Evolutionary conservation across 2,329 filamentous ascomycete genomes (phyloP).

Genomic region (Xylaria sp.): DNA sequence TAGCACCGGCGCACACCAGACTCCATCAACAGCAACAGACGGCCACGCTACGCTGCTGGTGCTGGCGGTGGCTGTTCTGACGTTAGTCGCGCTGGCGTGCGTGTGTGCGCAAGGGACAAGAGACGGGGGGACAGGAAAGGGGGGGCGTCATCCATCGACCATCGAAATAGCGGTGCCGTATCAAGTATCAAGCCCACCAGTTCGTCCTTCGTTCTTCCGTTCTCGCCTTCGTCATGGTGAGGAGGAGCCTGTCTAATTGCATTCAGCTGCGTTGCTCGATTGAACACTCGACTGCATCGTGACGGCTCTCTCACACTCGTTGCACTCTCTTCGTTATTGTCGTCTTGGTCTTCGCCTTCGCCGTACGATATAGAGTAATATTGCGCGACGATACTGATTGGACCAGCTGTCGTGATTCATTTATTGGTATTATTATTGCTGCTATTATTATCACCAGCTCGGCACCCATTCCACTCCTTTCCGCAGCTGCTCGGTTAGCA

Average conservation of each 20-base stretch:
- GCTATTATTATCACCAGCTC: slow-evolving; percentile 16
- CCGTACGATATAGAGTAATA: slow-evolving; percentile 2
- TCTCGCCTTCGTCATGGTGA: slow-evolving; percentile 20
- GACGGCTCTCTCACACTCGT: slow-evolving; percentile 21
- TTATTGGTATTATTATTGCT: slow-evolving; percentile 6
- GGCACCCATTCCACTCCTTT: not conserved
- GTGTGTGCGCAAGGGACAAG: not conserved
- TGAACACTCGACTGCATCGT: slow-evolving; percentile 16
- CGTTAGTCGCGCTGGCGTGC: slow-evolving; percentile 16
- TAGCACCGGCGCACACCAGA: slow-evolving; percentile 9
- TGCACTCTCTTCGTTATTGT: slow-evolving; percentile 9
- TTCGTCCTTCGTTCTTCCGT: not conserved
- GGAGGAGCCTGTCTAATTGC: slow-evolving; percentile 6
- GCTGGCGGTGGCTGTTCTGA: slow-evolving; percentile 17
- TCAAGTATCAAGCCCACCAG: slow-evolving; percentile 7
- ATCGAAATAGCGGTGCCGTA: slow-evolving; percentile 23
- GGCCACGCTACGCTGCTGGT: not conserved
- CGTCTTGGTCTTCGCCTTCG: slow-evolving; percentile 3
- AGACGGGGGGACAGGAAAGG: slow-evolving; percentile 13
- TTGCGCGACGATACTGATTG: not conserved
- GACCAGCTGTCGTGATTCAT: slow-evolving; percentile 7
- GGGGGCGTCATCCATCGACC: slow-evolving; percentile 25
- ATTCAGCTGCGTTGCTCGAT: slow-evolving; percentile 24
- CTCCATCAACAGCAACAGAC: slow-evolving; percentile 8
- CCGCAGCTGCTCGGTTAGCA: not conserved